A percentile compares a stretch with the other conserved stretches of the same genome.
These are phyloP conservation scores for Leishmania lainsoni DNA, from an alignment of 208 protist species.

Conservation along the genomic window DNA sequence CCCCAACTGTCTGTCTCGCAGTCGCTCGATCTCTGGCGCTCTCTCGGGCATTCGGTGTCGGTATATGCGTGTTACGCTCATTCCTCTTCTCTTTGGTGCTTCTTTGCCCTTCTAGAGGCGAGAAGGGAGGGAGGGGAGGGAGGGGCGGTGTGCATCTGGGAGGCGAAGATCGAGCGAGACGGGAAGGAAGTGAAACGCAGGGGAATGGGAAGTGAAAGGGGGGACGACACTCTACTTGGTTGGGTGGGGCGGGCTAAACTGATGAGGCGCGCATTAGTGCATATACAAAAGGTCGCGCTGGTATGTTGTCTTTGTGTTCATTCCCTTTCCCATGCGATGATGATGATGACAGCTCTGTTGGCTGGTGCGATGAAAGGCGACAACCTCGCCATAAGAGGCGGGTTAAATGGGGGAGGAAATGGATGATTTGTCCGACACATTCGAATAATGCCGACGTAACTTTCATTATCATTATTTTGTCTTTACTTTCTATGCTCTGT, in stretches of 20 bases:
- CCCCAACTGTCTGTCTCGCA: neutral
- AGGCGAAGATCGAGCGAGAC: neutral
- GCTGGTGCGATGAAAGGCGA: neutral
- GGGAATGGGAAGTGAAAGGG: neutral
- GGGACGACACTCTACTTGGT: neutral
- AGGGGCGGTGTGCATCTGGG: neutral
- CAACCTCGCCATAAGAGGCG: neutral
- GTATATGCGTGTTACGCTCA: neutral
- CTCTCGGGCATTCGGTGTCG: neutral
- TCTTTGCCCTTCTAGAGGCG: neutral
- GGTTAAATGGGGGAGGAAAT: neutral
- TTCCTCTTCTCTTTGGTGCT: neutral
- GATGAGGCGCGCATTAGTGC: neutral
- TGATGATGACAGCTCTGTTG: neutral
- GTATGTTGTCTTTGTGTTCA: neutral
- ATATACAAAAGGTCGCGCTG: neutral
- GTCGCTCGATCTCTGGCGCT: neutral
- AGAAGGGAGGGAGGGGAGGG: neutral
- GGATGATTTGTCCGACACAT: neutral
- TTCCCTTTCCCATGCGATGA: neutral
- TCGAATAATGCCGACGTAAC: neutral
- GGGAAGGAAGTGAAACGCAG: neutral
- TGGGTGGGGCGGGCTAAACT: neutral
- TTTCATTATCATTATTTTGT: neutral
- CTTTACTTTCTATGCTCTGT: slow-evolving; percentile 12